A percentile compares a stretch with the other conserved stretches of the same genome.
Conservation (phyloP, 1,139 yeast genomes). For the Magnusiomyces paraingens region DNA sequence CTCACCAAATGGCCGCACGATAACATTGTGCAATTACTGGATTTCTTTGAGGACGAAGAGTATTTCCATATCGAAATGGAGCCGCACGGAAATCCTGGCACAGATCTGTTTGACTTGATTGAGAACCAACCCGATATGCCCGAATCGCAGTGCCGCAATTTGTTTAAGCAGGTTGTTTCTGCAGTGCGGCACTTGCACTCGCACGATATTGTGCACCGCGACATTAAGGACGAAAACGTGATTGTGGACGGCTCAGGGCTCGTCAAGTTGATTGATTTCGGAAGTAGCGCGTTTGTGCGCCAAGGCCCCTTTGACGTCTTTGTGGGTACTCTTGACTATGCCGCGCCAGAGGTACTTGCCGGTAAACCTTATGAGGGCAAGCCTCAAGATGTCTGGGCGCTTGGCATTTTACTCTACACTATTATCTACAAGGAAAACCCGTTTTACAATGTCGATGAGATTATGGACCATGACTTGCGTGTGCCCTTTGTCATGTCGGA, state of each 20-base stretch:
- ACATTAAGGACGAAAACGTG: conserved; percentile 90
- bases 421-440: conserved; percentile 93
- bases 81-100: conserved; percentile 81
- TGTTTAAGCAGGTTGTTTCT: conserved; percentile 71
- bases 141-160: conserved; percentile 66
- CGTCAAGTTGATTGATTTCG: conserved; percentile 87
- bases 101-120: conserved; percentile 85
- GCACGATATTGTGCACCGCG: conserved; percentile 87
- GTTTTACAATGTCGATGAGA: conserved; percentile 89
- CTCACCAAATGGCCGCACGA: conserved; percentile 69
- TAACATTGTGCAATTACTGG: conserved; percentile 74
- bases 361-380: conserved; percentile 88
- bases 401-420: conserved; percentile 84
- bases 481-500: conserved; percentile 59
- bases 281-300: conserved; percentile 82
- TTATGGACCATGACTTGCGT: conserved; percentile 79
- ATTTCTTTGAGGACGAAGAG: conserved; percentile 85
- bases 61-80: conserved; percentile 89
- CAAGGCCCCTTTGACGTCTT: conserved; percentile 96
- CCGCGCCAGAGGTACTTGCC: conserved; percentile 89
- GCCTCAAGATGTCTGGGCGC: conserved; percentile 96
- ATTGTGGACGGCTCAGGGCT: conserved; percentile 53
- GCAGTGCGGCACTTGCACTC: conserved; percentile 77
- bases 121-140: conserved; percentile 76
- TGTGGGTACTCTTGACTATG: conserved; percentile 95